Base-by-base conservation (phyloP, 371 early-diverging fungal genomes). In the Lichtheimia hyalospora region DNA sequence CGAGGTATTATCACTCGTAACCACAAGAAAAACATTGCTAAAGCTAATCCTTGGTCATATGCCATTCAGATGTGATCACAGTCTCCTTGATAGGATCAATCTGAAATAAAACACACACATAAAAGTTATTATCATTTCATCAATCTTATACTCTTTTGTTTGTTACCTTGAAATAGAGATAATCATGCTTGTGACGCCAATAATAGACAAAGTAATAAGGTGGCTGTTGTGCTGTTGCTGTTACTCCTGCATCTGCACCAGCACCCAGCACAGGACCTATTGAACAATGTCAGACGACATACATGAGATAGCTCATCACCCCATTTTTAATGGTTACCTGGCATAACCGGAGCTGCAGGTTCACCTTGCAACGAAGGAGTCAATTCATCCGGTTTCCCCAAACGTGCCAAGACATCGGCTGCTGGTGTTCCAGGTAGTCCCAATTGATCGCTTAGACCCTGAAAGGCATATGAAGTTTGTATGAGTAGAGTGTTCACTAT, bases 151-250 rank as follows among this genome's bases (percentile, higher is more conserved):
- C n/a, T 27, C 25, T 58, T 21, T 24, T 21, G 18, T 3, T 49
- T 15, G 49, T 58, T 52, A 66, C 70, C 63, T 71, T 75, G 65
- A 85, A 87, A 69, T 75, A 84, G n/a, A 84, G 66, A 57, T 82
- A 88, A 54, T 87, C 88, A 49, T 84, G 84, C 57, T 80, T 79
- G 21, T 79, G 82, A 54, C 86, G 70, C 86, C 86, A 86, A 27
- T 86, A 76, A 69, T 88, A 88, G 42, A 85, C 69, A 28, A 85
- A 63, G 57, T 79, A 82, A 46, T 66, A 70, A n/a, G 70, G 66
- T 25, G 65, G 62, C 49, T 64, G 65, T 27, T 62, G 57, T 16
- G 49, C 48, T 1, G 39, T n/a, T 12, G 27, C 49, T 39, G 41
- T 13, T n/a, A 43, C 43, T 34, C 66, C 54, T 53, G 61, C 49